These are phyloP conservation scores for Naegleria lovaniensis DNA, from an alignment of 208 protist species.

Conservation along the genomic window DNA sequence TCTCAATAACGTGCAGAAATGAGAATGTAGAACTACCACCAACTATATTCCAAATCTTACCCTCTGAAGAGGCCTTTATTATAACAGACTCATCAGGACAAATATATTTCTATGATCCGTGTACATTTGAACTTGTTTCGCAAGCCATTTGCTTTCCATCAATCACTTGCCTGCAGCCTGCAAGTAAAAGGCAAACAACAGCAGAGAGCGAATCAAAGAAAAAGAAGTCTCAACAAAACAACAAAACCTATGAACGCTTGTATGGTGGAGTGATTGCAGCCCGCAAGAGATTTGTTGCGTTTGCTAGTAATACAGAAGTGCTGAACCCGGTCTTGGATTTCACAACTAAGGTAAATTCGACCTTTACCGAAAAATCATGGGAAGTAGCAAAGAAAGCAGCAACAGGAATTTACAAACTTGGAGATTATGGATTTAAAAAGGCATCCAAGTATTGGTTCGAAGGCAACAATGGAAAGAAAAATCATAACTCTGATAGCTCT, in stretches of 20 bases:
- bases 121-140: slow-evolving; percentile 17
- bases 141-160: not conserved
- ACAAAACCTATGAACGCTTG: not conserved
- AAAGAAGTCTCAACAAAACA: not conserved
- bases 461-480: slow-evolving; percentile 1
- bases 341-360: not conserved
- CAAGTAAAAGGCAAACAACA: not conserved
- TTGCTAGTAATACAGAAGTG: slow-evolving; percentile 22
- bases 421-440: slow-evolving; percentile 25
- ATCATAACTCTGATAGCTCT: not conserved
- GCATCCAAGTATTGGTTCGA: slow-evolving; percentile 14
- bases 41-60: not conserved
- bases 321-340: not conserved
- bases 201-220: not conserved
- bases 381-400: slow-evolving; percentile 34
- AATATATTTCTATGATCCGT: not conserved
- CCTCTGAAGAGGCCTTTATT: not conserved
- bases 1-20: not conserved
- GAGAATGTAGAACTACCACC: not conserved
- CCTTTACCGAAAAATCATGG: not conserved
- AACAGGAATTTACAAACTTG: slow-evolving; percentile 12
- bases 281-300: slow-evolving; percentile 38
- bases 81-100: not conserved
- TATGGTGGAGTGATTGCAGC: slow-evolving; percentile 31
- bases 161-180: not conserved